Percentiles rank a stretch among this genome's conserved stretches.
Conservation (phyloP, 2,329 filamentous ascomycete genomes). For the Neofusicoccum sp. region DNA sequence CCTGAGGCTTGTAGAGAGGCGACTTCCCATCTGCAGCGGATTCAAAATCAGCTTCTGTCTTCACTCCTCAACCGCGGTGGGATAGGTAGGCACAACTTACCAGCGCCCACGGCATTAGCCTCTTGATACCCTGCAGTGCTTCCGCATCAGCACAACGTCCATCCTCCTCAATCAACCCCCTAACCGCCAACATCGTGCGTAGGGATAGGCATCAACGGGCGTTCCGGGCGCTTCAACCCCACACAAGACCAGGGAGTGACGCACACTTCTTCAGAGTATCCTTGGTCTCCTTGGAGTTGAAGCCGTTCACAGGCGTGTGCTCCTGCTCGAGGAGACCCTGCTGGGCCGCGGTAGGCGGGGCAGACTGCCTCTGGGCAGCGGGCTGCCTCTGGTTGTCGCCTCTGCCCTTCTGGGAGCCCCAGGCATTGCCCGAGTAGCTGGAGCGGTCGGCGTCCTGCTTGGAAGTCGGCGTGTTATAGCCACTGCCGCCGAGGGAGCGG, state of each 20-base stretch:
- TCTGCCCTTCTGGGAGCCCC: constrained; percentile 34
- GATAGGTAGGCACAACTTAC: neutral
- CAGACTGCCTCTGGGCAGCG: constrained; percentile 21
- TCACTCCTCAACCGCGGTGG: neutral
- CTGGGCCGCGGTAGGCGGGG: constrained; percentile 19
- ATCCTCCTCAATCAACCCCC: neutral
- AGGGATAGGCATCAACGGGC: constrained; percentile 21
- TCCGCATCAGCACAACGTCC: neutral
- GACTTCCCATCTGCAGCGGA: constrained; percentile 23
- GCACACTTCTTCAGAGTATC: constrained; percentile 42
- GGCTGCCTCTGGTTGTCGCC: constrained; percentile 22
- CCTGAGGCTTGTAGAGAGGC: constrained; percentile 36
- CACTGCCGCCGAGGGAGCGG: constrained; percentile 24
- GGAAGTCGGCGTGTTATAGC: constrained; percentile 34
- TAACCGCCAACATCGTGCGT: constrained; percentile 22
- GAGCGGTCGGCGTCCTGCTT: constrained; percentile 33
- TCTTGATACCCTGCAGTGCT: constrained; percentile 19
- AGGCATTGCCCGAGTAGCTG: constrained; percentile 33
- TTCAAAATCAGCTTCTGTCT: constrained; percentile 24
- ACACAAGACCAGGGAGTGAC: constrained; percentile 18
- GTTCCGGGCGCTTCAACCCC: constrained; percentile 23
- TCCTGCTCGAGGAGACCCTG: constrained; percentile 25
- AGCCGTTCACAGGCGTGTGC: constrained; percentile 39
- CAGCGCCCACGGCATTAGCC: constrained; percentile 5
- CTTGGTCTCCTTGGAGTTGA: constrained; percentile 45